Evolutionary conservation across 257 asterid genomes (phyloP), one percentile per base, ranked within the genome.

Genomic region (Primulina huaijiensis): DNA sequence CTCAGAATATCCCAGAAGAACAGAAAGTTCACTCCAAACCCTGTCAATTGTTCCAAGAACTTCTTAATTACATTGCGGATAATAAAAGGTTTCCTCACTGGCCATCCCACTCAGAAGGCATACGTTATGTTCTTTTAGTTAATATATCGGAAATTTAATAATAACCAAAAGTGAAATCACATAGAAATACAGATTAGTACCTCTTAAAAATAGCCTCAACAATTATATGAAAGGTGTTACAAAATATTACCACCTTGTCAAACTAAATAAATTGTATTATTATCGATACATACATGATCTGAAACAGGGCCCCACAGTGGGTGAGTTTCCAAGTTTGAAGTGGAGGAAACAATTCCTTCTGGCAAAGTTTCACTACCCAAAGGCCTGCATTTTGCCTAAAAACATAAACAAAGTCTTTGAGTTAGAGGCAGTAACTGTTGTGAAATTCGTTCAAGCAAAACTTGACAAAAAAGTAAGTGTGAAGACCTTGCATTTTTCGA

Each of bases 351-450:
- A 60, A 83, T 76, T 67, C 77, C 81, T 68, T 75, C 64, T 0
- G 95, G 90, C 76, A 89, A 82, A 71, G 84, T 75, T 80, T 86
- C 87, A 69, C 76, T 78, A n/a, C 95, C 92, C 57, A 29, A 61
- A 25, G 83, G 80, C 64, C 78, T 78, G 72, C 85, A 83, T 20
- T 64, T 78, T 3, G 61, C 76, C 88, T 83, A 78, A 33, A 43
- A 60, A 8, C 34, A 21, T 52, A 70, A 43, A 31, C 55, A 21
- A 64, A 66, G 60, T 27, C 20, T 35, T 59, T 63, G 43, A 4
- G 30, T 37, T 30, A 64, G 33, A 20, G 59, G 62, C 19, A n/a
- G 75, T 40, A 65, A n/a, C 17, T 33, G 52, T 66, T n/a, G 63
- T 17, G 27, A 62, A 72, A 58, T 56, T 50, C 35, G 38, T 4